Evolutionary conservation across 2,329 filamentous ascomycete genomes (phyloP).

Genomic region (Colletotrichum melonis): DNA sequence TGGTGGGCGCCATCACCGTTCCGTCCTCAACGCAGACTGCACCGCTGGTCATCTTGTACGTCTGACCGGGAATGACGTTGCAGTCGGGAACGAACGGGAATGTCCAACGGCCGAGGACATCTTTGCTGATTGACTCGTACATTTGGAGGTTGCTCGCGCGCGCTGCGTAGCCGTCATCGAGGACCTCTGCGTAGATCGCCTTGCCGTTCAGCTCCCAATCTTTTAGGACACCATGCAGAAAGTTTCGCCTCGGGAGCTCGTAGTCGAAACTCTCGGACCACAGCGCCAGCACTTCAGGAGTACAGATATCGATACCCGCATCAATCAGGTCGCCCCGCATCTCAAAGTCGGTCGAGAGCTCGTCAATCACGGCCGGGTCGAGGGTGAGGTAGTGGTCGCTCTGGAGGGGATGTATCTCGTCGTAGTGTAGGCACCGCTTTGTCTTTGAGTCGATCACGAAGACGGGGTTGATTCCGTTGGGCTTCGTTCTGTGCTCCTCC

Average conservation of each 20-base stretch:
- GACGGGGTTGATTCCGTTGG: conserved; percentile 78
- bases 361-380: conserved; percentile 82
- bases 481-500: conserved; percentile 79
- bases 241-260: conserved; percentile 87
- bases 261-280: conserved; percentile 99
- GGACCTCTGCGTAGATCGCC: conserved; percentile 91
- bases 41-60: conserved; percentile 77
- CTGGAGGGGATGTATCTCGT: conserved; percentile 82
- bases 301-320: conserved; percentile 96
- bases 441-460: conserved; percentile 88
- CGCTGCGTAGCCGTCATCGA: conserved; percentile 86
- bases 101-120: conserved; percentile 88
- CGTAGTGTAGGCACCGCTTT: conserved; percentile 90
- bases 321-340: conserved; percentile 91
- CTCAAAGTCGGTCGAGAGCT: conserved; percentile 78
- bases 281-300: conserved; percentile 90
- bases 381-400: conserved; percentile 75
- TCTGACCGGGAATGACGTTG: conserved; percentile 82
- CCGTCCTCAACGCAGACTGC: conserved; percentile 83
- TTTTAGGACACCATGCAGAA: conserved; percentile 91
- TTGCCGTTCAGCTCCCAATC: conserved; percentile 98
- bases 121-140: conserved; percentile 89
- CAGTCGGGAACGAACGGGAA: conserved; percentile 91
- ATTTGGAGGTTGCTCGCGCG: conserved; percentile 87
- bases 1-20: conserved; percentile 79